A percentile compares a stretch with the other conserved stretches of the same genome.
phyloP scores from a whole-genome alignment of 2,329 filamentous ascomycete genomes.

The Penicillium sp. region DNA sequence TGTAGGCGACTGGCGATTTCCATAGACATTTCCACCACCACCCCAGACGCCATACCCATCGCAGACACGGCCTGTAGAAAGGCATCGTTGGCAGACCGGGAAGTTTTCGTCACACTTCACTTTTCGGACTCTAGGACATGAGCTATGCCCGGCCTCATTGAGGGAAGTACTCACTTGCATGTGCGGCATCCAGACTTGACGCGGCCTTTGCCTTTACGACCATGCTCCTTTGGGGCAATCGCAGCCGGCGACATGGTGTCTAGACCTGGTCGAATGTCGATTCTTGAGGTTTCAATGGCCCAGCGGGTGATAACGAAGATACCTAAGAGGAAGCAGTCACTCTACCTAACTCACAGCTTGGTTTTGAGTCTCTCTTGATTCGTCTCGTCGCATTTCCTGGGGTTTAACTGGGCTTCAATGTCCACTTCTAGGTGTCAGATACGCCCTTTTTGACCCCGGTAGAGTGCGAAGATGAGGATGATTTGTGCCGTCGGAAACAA shows the following conservation, averaged over 20 bases:
- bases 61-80: slow-evolving; percentile 17
- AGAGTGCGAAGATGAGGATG: neutral
- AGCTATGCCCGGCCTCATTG: neutral
- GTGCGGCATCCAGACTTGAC: slow-evolving; percentile 16
- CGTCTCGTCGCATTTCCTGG: neutral
- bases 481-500: neutral
- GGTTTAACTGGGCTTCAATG: neutral
- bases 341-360: neutral
- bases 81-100: slow-evolving; percentile 10
- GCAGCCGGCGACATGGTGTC: neutral
- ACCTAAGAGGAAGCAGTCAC: neutral
- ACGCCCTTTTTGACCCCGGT: neutral
- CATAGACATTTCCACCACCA: slow-evolving; percentile 37
- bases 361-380: neutral
- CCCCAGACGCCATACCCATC: slow-evolving; percentile 52
- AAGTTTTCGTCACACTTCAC: slow-evolving; percentile 18
- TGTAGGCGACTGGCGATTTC: neutral
- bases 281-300: neutral
- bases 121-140: slow-evolving; percentile 7
- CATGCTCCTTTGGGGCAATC: neutral
- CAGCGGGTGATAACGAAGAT: neutral
- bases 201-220: neutral
- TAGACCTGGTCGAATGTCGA: neutral
- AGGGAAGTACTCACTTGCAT: slow-evolving; percentile 11
- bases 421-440: neutral